Conservation (phyloP, 2,329 filamentous ascomycete species). For the Aspergillus niger region DNA sequence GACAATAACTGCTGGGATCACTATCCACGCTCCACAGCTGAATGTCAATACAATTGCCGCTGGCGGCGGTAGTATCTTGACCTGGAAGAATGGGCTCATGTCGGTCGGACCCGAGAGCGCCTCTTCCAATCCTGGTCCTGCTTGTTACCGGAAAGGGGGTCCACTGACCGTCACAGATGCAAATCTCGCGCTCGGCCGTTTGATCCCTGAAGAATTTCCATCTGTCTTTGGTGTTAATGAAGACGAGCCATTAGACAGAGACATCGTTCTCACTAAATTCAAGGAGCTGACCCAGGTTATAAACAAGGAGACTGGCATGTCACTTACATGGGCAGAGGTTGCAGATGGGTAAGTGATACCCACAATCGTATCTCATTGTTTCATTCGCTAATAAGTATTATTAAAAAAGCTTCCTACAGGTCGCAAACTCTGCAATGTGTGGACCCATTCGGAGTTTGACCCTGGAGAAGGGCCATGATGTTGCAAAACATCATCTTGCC, state of each 20-base stretch:
- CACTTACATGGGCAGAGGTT: conserved; percentile 76
- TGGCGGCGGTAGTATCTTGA: conserved; percentile 69
- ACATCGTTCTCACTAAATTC: conserved; percentile 72
- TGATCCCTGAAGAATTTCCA: conserved; percentile 84
- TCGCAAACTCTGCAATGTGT: conserved; percentile 93
- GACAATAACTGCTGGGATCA: conserved; percentile 85
- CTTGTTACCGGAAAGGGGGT: conserved; percentile 86
- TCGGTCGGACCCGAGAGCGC: conserved; percentile 89
- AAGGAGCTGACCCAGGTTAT: conserved; percentile 74
- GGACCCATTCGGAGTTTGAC: conserved; percentile 72
- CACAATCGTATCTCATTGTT: background rate
- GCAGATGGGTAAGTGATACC: conserved; percentile 45
- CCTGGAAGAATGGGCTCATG: conserved; percentile 77
- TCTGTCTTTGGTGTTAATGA: conserved; percentile 66
- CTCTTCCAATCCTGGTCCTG: conserved; percentile 83
- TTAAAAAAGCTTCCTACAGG: conserved; percentile 76
- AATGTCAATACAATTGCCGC: conserved; percentile 94
- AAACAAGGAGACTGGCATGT: conserved; percentile 60
- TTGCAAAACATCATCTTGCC: conserved; percentile 78
- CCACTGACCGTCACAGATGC: conserved; percentile 90
- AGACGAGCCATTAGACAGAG: conserved; percentile 72
- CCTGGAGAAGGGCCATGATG: conserved; percentile 85
- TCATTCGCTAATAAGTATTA: background rate
- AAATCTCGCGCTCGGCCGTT: conserved; percentile 78
- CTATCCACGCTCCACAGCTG: conserved; percentile 83